A percentile compares a stretch with the other conserved stretches of the same genome.
phyloP scores from a whole-genome alignment of 192 early-diverging fungal species.

The Gigaspora rosea region DNA sequence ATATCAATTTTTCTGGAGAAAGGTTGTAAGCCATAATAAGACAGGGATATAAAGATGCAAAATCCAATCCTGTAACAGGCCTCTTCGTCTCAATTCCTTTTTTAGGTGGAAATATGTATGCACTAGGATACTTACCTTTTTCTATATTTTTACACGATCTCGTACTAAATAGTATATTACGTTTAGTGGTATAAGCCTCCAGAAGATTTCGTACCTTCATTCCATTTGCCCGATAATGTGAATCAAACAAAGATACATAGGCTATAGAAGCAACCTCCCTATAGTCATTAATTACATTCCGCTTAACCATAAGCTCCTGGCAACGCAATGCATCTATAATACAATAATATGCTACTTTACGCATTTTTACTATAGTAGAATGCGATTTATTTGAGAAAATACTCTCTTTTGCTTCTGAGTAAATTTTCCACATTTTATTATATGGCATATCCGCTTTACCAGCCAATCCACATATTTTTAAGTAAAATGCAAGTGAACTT shows the following conservation, averaged over 20 bases:
- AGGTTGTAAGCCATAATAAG: slow-evolving; percentile 26
- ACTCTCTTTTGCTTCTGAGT: too few relatives aligned
- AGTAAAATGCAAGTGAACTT: too few relatives aligned
- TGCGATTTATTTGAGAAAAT: too few relatives aligned
- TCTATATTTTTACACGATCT: neutral
- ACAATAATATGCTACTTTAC: slow-evolving; percentile 3
- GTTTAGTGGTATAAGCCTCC: neutral
- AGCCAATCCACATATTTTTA: too few relatives aligned
- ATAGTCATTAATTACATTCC: slow-evolving; percentile 7
- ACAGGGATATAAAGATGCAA: slow-evolving; percentile 17
- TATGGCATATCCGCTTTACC: too few relatives aligned
- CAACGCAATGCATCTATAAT: neutral
- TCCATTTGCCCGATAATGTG: neutral
- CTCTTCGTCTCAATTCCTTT: neutral
- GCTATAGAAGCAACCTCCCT: neutral
- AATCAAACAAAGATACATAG: slow-evolving; percentile 6
- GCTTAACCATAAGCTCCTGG: slow-evolving; percentile 8
- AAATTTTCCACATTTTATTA: too few relatives aligned
- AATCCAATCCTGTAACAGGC: slow-evolving; percentile 12
- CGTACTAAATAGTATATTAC: neutral
- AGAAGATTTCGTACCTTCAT: slow-evolving; percentile 16
- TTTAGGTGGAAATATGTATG: neutral
- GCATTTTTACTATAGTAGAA: too few relatives aligned
- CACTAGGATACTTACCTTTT: neutral
- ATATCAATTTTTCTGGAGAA: slow-evolving; percentile 16